Base-by-base conservation (phyloP, 163 green algal genomes). In the Scenedesmus sp. region DNA sequence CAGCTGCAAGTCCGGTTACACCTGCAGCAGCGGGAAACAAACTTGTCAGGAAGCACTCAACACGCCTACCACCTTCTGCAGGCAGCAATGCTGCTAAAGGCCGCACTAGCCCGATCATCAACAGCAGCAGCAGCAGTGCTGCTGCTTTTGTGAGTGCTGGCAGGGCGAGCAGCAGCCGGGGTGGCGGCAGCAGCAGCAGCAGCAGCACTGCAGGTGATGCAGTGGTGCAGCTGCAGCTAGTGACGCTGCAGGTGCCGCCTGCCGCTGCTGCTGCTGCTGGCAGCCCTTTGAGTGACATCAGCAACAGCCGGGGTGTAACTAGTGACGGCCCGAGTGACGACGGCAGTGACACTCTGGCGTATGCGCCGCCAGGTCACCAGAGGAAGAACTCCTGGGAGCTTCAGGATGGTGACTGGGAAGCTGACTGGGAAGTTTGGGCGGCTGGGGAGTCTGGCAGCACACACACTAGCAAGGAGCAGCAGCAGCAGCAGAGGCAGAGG, bases 361-460 rank as follows among this genome's bases (percentile, higher is more conserved):
- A 90, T 82, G 85, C 84, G 2, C 84, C 84, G 10, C 84, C 84
- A 64, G 84, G 62, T 34, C 84, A 89, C 70, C 70, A 79, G 70
- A 55, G 85, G 46, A 64, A 55, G 7, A 54, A 54, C 54, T 83
- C 64, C 66, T 90, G 85, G 85, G 85, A 90, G 52, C 62, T 89
- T 46, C 83, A 88, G 57, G 83, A 88, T 59, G 57, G 59, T 60
- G 60, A 66, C 60, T 89, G 84, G 84, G 84, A 89, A 67, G 26
- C 26, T 54, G 59, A 89, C 62, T 79, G 23, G 70, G 70, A 79
- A 79, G 70, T 79, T 46, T 79, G 52, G 54, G n/a, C 34, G 20
- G 13, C n/a, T 52, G 57, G 62, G 34, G 23, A 79, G 70, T 79
- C 70, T 20, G 84, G 16, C 62, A 81, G 83, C 26, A 23, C 83